Conservation (phyloP, 225 moss, liverwort and hornwort genomes). For the Marchantia polymorpha region DNA sequence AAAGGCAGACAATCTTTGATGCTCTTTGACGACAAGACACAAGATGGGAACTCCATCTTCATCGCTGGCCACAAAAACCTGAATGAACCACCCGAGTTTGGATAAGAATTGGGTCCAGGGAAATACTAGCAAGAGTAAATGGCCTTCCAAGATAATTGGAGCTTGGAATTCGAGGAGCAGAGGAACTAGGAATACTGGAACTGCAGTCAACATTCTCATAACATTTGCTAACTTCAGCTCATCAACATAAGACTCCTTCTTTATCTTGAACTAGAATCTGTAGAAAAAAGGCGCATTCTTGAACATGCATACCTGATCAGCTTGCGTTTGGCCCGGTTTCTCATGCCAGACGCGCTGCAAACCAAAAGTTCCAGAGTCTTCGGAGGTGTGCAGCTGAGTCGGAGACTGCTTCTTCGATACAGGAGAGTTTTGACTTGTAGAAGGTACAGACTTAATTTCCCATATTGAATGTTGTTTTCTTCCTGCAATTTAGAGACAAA, state of each 20-base stretch:
- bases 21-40: conserved; percentile 71
- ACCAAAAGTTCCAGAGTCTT: conserved; percentile 65
- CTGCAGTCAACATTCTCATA: too few species aligned
- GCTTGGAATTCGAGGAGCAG: too few species aligned
- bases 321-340: conserved; percentile 65
- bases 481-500: conserved; percentile 28
- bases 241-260: too few species aligned
- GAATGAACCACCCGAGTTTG: conserved; percentile 1
- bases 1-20: conserved; percentile 70
- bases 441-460: conserved; percentile 72
- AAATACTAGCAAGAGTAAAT: neutral
- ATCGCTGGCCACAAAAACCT: conserved; percentile 86
- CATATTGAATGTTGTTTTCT: conserved; percentile 74
- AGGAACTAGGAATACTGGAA: too few species aligned
- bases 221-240: too few species aligned
- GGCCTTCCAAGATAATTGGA: too few species aligned
- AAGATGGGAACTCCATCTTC: conserved; percentile 74
- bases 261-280: too few species aligned
- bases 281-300: too few species aligned
- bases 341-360: conserved; percentile 77
- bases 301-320: conserved; percentile 56
- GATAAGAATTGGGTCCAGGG: neutral
- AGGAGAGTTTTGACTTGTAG: conserved; percentile 50
- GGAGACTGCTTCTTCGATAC: conserved; percentile 26
- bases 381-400: conserved; percentile 51